These are phyloP conservation scores for Verticillium dahliae DNA, from an alignment of 2,329 filamentous ascomycete genomes.

Conservation along the genomic window DNA sequence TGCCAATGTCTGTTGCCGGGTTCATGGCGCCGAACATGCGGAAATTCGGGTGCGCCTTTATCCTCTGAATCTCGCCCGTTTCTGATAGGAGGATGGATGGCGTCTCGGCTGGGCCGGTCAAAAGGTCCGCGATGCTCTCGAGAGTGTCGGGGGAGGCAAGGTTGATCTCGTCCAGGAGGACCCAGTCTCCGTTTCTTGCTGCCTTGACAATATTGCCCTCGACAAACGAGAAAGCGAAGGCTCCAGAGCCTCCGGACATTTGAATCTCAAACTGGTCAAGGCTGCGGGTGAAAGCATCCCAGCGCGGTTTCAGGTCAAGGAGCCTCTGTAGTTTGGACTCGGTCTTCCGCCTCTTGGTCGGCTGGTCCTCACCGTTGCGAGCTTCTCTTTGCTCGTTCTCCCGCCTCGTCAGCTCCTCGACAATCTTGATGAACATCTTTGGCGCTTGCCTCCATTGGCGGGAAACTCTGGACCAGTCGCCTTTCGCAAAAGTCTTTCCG, in stretches of 20 bases:
- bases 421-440: conserved; percentile 72
- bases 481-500: conserved; percentile 69
- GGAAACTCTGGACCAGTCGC: conserved; percentile 81
- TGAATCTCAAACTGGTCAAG: conserved; percentile 77
- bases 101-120: conserved; percentile 63
- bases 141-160: conserved; percentile 90
- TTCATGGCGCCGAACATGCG: conserved; percentile 99
- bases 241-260: conserved; percentile 62
- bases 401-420: conserved; percentile 46
- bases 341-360: conserved; percentile 63
- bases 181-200: conserved; percentile 94
- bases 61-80: conserved; percentile 85
- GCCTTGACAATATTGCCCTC: conserved; percentile 96
- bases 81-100: conserved; percentile 89
- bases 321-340: conserved; percentile 61
- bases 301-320: conserved; percentile 55
- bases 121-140: conserved; percentile 84
- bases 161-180: conserved; percentile 95
- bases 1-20: conserved; percentile 93
- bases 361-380: conserved; percentile 38
- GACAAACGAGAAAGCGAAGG: conserved; percentile 90
- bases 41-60: conserved; percentile 86
- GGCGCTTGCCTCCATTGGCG: conserved; percentile 86
- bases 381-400: conserved; percentile 29
- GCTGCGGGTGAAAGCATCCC: conserved; percentile 72